These are phyloP conservation scores for Lodderomyces parapsilosis DNA, from an alignment of 1,139 yeast species.

Conservation along the genomic window DNA sequence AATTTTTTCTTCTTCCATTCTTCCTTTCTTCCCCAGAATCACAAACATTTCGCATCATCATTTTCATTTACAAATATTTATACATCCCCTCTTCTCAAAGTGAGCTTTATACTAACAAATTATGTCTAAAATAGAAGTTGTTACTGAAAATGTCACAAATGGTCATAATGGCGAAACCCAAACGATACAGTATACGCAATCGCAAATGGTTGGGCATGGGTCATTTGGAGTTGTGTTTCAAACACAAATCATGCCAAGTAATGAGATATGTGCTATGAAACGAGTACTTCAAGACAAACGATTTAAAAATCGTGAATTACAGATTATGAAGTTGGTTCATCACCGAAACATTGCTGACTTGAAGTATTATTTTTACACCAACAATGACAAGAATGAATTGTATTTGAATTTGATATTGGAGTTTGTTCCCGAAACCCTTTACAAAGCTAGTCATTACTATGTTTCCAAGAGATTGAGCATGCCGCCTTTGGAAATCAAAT, in stretches of 20 bases:
- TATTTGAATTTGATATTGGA: conserved; percentile 88
- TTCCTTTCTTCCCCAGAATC: not conserved
- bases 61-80: not conserved
- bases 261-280: conserved; percentile 86
- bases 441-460: conserved; percentile 82
- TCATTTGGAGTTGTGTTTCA: conserved; percentile 96
- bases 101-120: conserved; percentile 4
- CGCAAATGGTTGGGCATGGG: conserved; percentile 93
- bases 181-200: conserved; percentile 66
- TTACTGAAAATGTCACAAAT: conserved; percentile 70
- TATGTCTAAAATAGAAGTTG: conserved; percentile 55
- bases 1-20: too few relatives aligned
- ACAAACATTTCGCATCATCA: not conserved
- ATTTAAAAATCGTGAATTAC: conserved; percentile 93
- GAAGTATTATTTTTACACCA: conserved; percentile 85
- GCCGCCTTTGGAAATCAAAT: conserved; percentile 88
- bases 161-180: conserved; percentile 68
- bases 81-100: not conserved
- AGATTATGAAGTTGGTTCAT: conserved; percentile 86
- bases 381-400: conserved; percentile 73
- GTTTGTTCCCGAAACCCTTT: conserved; percentile 91
- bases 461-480: conserved; percentile 74
- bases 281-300: conserved; percentile 92
- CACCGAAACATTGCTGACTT: conserved; percentile 89
- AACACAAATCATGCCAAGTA: conserved; percentile 72